A percentile compares a stretch with the other conserved stretches of the same genome.
Evolutionary conservation across 23 red algal genomes (phyloP).

Genomic region (Gracilaria domingensis): DNA sequence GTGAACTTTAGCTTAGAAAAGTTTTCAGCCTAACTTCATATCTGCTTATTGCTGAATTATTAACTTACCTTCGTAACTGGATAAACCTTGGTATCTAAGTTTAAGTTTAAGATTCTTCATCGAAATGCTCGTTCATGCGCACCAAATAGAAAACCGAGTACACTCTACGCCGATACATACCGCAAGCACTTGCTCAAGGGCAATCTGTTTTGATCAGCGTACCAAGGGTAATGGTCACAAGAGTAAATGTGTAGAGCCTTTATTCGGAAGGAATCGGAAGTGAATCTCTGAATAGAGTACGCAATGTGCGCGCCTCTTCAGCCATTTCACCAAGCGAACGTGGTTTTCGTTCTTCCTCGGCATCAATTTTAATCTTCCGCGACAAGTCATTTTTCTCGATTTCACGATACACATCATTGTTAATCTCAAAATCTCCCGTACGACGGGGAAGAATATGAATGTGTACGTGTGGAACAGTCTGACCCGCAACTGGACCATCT

Average conservation of each 20-base stretch:
- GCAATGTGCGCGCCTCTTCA: constrained; percentile 24
- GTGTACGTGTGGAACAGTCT: constrained; percentile 95
- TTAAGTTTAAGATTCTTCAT: background rate
- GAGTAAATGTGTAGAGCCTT: background rate
- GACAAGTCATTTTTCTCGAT: constrained; percentile 52
- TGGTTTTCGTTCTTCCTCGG: constrained; percentile 40
- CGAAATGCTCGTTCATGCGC: too few species aligned
- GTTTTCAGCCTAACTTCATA: too few species aligned
- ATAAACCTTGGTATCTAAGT: background rate
- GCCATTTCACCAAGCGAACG: constrained; percentile 67
- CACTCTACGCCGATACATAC: too few species aligned
- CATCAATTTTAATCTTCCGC: constrained; percentile 22
- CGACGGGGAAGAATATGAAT: constrained; percentile 86
- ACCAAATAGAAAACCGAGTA: too few species aligned
- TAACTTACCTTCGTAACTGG: background rate
- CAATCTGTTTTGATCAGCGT: too few species aligned
- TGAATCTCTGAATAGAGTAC: constrained; percentile 51
- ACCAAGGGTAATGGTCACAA: too few species aligned
- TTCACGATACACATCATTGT: constrained; percentile 79
- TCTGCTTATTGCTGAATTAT: too few species aligned
- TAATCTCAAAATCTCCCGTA: constrained; percentile 80
- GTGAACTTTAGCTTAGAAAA: background rate
- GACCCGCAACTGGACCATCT: constrained; percentile 83
- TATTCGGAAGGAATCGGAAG: constrained; percentile 43
- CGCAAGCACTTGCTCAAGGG: too few species aligned